These are phyloP conservation scores for Ceratocystis colombiana DNA, from an alignment of 2,329 filamentous ascomycete genomes.

Conservation along the genomic window DNA sequence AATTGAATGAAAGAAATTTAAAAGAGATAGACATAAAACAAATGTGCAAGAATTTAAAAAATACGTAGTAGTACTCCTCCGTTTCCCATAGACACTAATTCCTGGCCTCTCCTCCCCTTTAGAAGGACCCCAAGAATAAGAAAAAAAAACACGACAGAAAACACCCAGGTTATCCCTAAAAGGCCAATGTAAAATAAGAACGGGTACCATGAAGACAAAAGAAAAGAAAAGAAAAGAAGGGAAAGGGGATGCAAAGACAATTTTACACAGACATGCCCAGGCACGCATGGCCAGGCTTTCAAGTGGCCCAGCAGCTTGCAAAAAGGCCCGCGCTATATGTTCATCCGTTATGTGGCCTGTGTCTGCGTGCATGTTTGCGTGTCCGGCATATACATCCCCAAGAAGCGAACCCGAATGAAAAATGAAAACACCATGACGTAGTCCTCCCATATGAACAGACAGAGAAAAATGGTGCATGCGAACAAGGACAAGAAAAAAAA, in stretches of 20 bases:
- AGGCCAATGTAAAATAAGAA: conserved; percentile 6
- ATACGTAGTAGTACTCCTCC: too few species aligned
- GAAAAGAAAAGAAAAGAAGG: conserved; percentile 20
- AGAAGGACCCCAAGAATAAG: background rate
- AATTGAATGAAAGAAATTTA: too few species aligned
- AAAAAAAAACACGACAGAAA: conserved; percentile 13
- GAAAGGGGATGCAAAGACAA: conserved; percentile 10
- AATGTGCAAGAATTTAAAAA: conserved; percentile 1
- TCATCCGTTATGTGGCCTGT: background rate
- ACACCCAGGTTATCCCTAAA: background rate
- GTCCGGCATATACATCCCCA: background rate
- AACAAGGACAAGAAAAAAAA: background rate
- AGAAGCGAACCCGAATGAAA: background rate
- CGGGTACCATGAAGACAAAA: background rate
- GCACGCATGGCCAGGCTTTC: too few species aligned
- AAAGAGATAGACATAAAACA: conserved; percentile 17
- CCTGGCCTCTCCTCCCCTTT: background rate
- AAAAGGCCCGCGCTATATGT: too few species aligned
- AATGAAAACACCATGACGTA: background rate
- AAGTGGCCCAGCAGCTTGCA: too few species aligned
- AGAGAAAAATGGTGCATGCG: background rate
- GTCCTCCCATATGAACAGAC: conserved; percentile 9
- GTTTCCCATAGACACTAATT: too few species aligned
- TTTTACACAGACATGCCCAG: too few species aligned
- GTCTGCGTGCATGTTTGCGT: background rate